A percentile compares a stretch with the other conserved stretches of the same genome.
These are phyloP conservation scores for Opeltia flavorubescens DNA, from an alignment of 495 filamentous ascomycete genomes.

Conservation along the genomic window DNA sequence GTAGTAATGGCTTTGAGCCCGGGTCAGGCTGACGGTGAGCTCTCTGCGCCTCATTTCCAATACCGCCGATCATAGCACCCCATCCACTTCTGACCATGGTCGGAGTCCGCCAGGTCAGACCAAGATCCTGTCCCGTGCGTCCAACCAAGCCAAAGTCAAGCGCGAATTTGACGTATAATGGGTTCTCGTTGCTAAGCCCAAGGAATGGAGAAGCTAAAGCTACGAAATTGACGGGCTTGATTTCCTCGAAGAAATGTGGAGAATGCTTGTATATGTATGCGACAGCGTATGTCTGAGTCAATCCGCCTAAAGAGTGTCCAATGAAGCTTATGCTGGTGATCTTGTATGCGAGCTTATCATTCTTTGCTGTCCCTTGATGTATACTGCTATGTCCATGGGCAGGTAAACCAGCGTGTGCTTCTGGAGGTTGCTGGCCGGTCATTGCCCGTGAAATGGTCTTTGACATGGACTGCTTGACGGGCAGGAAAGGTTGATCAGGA, in stretches of 20 bases:
- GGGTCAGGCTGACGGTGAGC: slow-evolving; percentile 53
- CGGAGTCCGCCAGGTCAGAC: slow-evolving; percentile 84
- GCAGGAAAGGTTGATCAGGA: slow-evolving; percentile 76
- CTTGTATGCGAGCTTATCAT: slow-evolving; percentile 52
- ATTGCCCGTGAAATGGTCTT: slow-evolving; percentile 25
- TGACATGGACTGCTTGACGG: slow-evolving; percentile 43
- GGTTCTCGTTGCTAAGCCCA: slow-evolving; percentile 93
- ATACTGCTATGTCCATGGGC: slow-evolving; percentile 43
- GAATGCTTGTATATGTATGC: slow-evolving; percentile 97
- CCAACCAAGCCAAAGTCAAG: slow-evolving; percentile 92
- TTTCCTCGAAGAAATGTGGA: slow-evolving; percentile 75
- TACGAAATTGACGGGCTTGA: slow-evolving; percentile 86
- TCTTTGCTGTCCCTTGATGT: slow-evolving; percentile 21
- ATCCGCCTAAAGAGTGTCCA: slow-evolving; percentile 80
- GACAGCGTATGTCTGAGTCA: slow-evolving; percentile 89
- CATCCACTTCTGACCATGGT: slow-evolving; percentile 72
- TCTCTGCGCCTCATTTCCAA: slow-evolving; percentile 50
- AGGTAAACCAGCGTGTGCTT: slow-evolving; percentile 19
- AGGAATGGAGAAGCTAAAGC: slow-evolving; percentile 81
- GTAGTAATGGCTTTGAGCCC: slow-evolving; percentile 73
- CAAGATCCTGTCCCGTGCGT: slow-evolving; percentile 85
- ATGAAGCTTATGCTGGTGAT: slow-evolving; percentile 95
- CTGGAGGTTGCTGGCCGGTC: slow-evolving; percentile 17
- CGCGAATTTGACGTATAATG: slow-evolving; percentile 91
- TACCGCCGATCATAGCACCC: slow-evolving; percentile 69